Evolutionary conservation across 306 rosid genomes (phyloP), one percentile per base, ranked within the genome.

Genomic region (Vicia villosa): DNA sequence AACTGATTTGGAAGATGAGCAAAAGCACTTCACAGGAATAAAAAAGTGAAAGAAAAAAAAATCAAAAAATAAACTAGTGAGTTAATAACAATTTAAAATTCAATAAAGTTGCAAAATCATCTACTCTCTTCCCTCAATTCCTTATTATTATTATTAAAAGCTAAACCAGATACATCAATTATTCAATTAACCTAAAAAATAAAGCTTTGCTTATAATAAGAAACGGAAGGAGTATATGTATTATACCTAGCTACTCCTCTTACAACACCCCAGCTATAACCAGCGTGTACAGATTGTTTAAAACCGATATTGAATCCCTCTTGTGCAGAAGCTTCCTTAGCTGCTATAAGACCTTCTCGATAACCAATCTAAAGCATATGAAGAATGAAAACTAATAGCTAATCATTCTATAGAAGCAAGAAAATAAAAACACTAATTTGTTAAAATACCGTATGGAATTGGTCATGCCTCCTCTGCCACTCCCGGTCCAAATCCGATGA

Each of bases 281-380:
- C 96, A 32, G 69, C 73, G 56, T 66, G 68, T 24, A 85, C 89
- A 1, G 97, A 88, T 74, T 83, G 79, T 80, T 85, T 90, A 78
- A 88, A 93, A 59, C 98, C 96, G 6, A 81, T 58, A 77, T 88
- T 93, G 64, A 90, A 90, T 15, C 97, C 98, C 77, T 88, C 91
- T 72, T 93, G 98, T 12, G 94, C 80, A 26, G 96, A 74, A 75
- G 89, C 89, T 85, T 88, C 94, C 86, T 93, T 88, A 69, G 89
- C 97, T 0, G 89, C 89, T 12, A 87, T 66, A 43, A 93, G 49
- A 42, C 98, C 98, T 72, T 88, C 97, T 1, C 94, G 90, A 80
- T 93, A 93, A 69, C 97, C 97, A 58, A 68, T 72, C 98, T 93
- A 75, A 66, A 68, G 32, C 5, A 36, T 26, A 24, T n/a, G n/a